Percentiles rank a stretch among this genome's conserved stretches.
Conservation (phyloP, 1,139 yeast genomes). For the Tardiomyces depauwii region DNA sequence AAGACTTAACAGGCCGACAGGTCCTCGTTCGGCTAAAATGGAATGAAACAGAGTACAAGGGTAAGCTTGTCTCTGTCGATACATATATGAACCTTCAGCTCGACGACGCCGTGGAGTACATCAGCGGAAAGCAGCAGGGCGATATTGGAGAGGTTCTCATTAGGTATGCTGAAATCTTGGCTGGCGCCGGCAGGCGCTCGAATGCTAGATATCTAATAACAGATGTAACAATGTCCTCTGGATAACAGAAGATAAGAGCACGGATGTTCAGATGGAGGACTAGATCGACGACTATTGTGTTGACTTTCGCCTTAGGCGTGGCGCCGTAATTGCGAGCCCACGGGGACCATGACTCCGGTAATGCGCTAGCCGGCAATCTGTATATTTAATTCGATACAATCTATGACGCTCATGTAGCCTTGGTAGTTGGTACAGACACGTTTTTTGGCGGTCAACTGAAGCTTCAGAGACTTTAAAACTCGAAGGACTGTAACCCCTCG, state of each 20-base stretch:
- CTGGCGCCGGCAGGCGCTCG: slow-evolving; percentile 21
- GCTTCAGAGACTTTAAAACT: too few species aligned
- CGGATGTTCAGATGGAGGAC: not conserved
- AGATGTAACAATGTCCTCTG: slow-evolving; percentile 35
- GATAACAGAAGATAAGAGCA: slow-evolving; percentile 24
- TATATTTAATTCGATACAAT: too few species aligned
- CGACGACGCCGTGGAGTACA: slow-evolving; percentile 54
- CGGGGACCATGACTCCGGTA: too few species aligned
- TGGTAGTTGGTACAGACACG: too few species aligned
- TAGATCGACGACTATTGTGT: not conserved
- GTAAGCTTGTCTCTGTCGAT: slow-evolving; percentile 72
- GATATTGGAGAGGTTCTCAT: slow-evolving; percentile 73
- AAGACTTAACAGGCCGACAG: slow-evolving; percentile 54
- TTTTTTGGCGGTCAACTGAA: too few species aligned
- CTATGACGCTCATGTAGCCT: too few species aligned
- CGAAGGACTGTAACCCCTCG: too few species aligned
- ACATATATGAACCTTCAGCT: slow-evolving; percentile 87
- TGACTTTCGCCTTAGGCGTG: not conserved
- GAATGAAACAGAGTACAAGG: slow-evolving; percentile 85
- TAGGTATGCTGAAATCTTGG: slow-evolving; percentile 31
- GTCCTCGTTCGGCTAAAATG: slow-evolving; percentile 88
- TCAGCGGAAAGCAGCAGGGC: slow-evolving; percentile 44
- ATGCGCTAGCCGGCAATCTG: too few species aligned
- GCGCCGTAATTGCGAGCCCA: not conserved
- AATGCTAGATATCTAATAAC: slow-evolving; percentile 12